Evolutionary conservation across 2,329 filamentous ascomycete genomes (phyloP).

Genomic region (Cercospora berteroae): DNA sequence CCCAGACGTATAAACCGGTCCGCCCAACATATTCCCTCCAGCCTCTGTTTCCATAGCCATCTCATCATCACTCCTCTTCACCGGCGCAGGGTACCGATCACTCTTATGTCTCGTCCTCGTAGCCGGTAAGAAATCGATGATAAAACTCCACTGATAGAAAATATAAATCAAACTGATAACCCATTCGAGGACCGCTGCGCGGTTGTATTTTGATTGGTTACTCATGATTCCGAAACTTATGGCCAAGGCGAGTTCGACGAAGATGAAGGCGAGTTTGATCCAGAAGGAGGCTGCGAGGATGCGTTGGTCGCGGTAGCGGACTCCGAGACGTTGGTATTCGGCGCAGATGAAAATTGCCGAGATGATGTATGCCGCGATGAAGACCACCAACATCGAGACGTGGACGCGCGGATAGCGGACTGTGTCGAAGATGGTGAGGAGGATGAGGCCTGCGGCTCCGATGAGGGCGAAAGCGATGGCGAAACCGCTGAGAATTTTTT

Average conservation of each 20-base stretch:
- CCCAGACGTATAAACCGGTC: slow-evolving; percentile 35
- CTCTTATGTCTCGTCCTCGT: slow-evolving; percentile 57
- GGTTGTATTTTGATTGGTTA: slow-evolving; percentile 50
- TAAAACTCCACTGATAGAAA: slow-evolving; percentile 77
- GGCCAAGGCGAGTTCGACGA: slow-evolving; percentile 72
- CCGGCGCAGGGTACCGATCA: slow-evolving; percentile 33
- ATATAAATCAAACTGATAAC: slow-evolving; percentile 79
- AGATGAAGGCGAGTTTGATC: slow-evolving; percentile 80
- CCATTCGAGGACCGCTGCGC: slow-evolving; percentile 77
- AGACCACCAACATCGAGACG: slow-evolving; percentile 73
- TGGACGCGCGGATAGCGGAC: slow-evolving; percentile 65
- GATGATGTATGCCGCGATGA: slow-evolving; percentile 81
- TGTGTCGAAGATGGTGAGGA: slow-evolving; percentile 84
- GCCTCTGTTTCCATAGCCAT: slow-evolving; percentile 32
- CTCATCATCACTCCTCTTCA: slow-evolving; percentile 39
- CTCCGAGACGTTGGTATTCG: slow-evolving; percentile 83
- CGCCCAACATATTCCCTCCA: slow-evolving; percentile 32
- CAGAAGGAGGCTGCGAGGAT: slow-evolving; percentile 78
- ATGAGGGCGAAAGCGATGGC: slow-evolving; percentile 67
- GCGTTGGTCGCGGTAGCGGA: slow-evolving; percentile 71
- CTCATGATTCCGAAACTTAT: slow-evolving; percentile 64
- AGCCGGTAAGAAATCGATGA: slow-evolving; percentile 81
- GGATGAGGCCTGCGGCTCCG: slow-evolving; percentile 76
- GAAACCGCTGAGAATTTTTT: slow-evolving; percentile 61
- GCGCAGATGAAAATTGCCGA: slow-evolving; percentile 85